phyloP scores from a whole-genome alignment of 306 rosid species.

The Glycine latifolia region DNA sequence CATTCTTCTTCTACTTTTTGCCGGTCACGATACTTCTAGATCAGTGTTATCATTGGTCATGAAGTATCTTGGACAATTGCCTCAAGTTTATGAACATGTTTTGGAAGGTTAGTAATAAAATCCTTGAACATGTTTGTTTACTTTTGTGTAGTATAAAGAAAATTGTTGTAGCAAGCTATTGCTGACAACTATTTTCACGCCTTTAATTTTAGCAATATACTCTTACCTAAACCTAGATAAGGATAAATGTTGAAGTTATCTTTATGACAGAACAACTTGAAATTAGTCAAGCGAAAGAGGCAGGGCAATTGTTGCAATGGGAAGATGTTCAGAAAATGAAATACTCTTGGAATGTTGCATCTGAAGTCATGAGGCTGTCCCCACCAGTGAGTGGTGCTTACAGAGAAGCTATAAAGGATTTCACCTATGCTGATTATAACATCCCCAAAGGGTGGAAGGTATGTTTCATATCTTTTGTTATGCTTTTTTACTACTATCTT shows the following conservation, averaged over 20 bases:
- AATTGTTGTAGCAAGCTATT: constrained; percentile 6
- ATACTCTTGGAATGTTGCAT: constrained; percentile 64
- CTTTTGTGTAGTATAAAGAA: background rate
- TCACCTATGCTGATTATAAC: constrained; percentile 59
- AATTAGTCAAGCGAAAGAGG: constrained; percentile 52
- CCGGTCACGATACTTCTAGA: constrained; percentile 59
- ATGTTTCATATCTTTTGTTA: constrained; percentile 7
- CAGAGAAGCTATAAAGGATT: constrained; percentile 55
- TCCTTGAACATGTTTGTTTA: background rate
- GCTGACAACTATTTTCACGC: background rate
- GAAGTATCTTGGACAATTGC: constrained; percentile 57
- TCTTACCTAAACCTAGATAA: constrained; percentile 12
- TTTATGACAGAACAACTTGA: constrained; percentile 58
- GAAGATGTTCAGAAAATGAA: constrained; percentile 70
- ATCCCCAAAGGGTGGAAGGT: constrained; percentile 76
- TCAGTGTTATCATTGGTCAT: constrained; percentile 52
- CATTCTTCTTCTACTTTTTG: constrained; percentile 55
- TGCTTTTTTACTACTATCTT: background rate
- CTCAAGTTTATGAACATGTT: constrained; percentile 58
- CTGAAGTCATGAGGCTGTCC: constrained; percentile 56
- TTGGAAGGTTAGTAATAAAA: constrained; percentile 44
- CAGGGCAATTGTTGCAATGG: constrained; percentile 56
- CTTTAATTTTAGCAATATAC: background rate
- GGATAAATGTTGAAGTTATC: constrained; percentile 13
- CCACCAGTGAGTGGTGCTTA: constrained; percentile 63